Base-by-base conservation (phyloP, 2,329 filamentous ascomycete genomes). In the Leptographium lundbergii region DNA sequence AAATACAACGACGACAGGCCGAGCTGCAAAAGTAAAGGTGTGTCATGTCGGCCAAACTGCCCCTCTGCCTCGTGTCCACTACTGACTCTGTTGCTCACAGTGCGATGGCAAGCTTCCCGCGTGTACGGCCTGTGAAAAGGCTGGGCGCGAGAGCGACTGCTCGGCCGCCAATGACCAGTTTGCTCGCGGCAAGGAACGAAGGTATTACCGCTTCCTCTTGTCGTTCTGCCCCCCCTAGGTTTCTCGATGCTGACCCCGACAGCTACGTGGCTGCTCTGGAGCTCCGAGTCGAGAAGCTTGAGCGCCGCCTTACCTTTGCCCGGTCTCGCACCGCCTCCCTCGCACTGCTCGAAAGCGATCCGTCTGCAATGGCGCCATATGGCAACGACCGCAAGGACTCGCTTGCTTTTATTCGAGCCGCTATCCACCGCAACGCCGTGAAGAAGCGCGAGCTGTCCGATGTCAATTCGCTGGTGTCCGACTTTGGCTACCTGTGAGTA, bases 81-180 rank as follows among this genome's bases (percentile, higher is more conserved):
- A 25, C 42, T 25, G 24, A 53, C 29, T 45, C 24, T 24, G 17
- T 5, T 39, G 36, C 13, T 39, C 36, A 13, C 67, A 87, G 84
- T 99, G 94, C 68, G 94, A 97, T 74, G 92, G 94, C 62, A 96
- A 96, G 72, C 77, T 97, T 45, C 94, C 94, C 13, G 91, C 91
- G 9, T 99, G 94, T 69, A 95, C 91, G 9, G 92, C 92, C 22
- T 97, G 94, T 69, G 92, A 96, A 72, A 91, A 91, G 73, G 89
- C 90, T 17, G 91, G 91, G 34, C 87, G 90, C 62, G 85, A 88
- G 59, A 85, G 80, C 61, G 91, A 95, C 69, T 99, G 94, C 71
- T 96, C 91, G 7, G 91, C 91, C 59, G 91, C 91, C 9, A 96
- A 95, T 67, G 92, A 97, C 69, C 91, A 96, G 70, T 97, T 96